Base-by-base conservation (phyloP, 2,329 filamentous ascomycete species). In the Amphichorda felina region DNA sequence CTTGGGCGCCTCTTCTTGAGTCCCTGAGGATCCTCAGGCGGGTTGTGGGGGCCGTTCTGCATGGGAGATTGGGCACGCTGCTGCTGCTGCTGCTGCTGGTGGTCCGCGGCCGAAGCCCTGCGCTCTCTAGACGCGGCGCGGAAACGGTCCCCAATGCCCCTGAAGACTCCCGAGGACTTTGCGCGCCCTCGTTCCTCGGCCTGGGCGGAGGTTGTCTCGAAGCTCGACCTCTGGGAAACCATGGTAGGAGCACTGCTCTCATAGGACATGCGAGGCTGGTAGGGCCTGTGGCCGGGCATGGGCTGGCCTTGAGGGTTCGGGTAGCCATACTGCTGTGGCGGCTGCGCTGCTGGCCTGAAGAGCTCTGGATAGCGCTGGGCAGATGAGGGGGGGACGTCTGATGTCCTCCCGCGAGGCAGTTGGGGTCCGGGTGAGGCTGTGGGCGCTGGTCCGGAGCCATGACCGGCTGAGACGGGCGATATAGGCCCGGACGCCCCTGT, bases 351-450 rank as follows among this genome's bases (percentile, higher is more conserved):
- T 30, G 54, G 54, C 16, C 31, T 34, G 43, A 72, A 70, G 11
- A 68, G 53, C n/a, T 57, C 54, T 3, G 67, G 66, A 39, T 63
- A 72, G 30, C 67, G 57, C 41, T 65, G 57, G 8, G 68, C 63
- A 4, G 70, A 66, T 4, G 66, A 67, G 5, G 70, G 69, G 5
- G 69, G 68, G 26, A 65, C 53, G 46, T 27, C 53, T 45, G 27
- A 31, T 9, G 19, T 13, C 16, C 35, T 22, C 13, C 19, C 28
- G 9, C 35, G 27, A 9, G 35, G 35, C 4, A 28, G 35, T 24
- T 30, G 28, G 7, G 14, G 22, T 27, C n/a, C 14, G 9, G 33
- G 33, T 8, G 21, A 8, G 4, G 31, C 9, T 33, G 21, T 18
- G 9, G 21, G 16, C 19, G 10, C 17, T 13, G 16, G 24, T 29